Base-by-base conservation (phyloP, 2,329 filamentous ascomycete species). In the Colletotrichum euphorbiae region DNA sequence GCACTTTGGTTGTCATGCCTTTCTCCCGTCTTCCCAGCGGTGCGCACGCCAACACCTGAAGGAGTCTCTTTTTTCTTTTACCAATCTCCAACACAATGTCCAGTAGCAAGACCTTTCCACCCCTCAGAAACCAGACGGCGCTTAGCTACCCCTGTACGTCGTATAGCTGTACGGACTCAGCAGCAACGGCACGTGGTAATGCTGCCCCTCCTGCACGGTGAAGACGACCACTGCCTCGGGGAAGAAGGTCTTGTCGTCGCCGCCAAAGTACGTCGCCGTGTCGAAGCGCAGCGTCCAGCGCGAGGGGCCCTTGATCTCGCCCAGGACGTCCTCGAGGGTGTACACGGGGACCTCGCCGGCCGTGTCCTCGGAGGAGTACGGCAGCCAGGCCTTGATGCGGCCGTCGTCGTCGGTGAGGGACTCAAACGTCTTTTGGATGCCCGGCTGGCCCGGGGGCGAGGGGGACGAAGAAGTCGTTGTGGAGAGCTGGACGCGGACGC, bases 121-220 rank as follows among this genome's bases (percentile, higher is more conserved):
- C 24, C 54, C 28, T 7, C 28, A 7, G 1, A 9, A 31, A 9
- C 11, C 48, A 9, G 15, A 8, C 33, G 11, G 11, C 36, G 36
- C 72, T 82, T 81, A 93, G 77, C 90, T 93, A 15, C 93, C 93
- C 54, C 93, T 83, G 79, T 96, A 96, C 9, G 92, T 95, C 45
- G 91, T 92, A 80, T 93, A 96, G 76, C 90, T 91, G 80, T 90
- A 94, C 33, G 92, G 92, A 71, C 90, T 89, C 80, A 95, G 77
- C 77, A 96, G 76, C 75, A 96, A 79, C 50, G 93, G 93, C 3
- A 96, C 91, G 81, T 96, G 93, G 75, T 92, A 95, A 75, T 91
- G 89, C 83, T 92, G 89, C 21, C 83, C 84, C 74, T 81, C 79
- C 11, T 80, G 75, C 21, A 89, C 85, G 55, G 81, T 80, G 69